Evolutionary conservation across 2,329 filamentous ascomycete species (phyloP).

Genomic region (Aspergillus sp.): DNA sequence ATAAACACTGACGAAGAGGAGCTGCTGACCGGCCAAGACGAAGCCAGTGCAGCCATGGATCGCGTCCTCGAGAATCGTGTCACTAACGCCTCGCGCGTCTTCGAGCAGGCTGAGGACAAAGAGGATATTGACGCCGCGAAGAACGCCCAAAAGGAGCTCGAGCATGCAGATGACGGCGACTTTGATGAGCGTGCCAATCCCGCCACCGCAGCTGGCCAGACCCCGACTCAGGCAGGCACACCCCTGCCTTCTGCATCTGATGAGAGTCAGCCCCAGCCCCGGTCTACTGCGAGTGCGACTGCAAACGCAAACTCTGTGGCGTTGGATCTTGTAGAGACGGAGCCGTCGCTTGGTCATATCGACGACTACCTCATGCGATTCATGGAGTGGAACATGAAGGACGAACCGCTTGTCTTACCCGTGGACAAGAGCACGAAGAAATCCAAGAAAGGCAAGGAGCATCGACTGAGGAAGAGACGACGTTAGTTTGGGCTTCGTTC

Average conservation of each 20-base stretch:
- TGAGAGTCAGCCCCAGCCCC: slow-evolving; percentile 5
- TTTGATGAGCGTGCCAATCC: slow-evolving; percentile 67
- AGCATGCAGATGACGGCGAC: slow-evolving; percentile 81
- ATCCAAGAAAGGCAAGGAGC: slow-evolving; percentile 53
- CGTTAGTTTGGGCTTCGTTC: slow-evolving; percentile 27
- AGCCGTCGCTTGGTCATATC: slow-evolving; percentile 61
- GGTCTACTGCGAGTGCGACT: slow-evolving; percentile 25
- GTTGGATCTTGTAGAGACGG: slow-evolving; percentile 38
- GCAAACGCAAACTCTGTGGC: slow-evolving; percentile 16
- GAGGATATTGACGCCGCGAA: slow-evolving; percentile 90
- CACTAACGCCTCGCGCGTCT: slow-evolving; percentile 68
- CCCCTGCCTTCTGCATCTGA: slow-evolving; percentile 26
- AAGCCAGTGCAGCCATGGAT: slow-evolving; percentile 82
- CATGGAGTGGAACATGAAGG: slow-evolving; percentile 64
- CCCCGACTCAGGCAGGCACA: slow-evolving; percentile 35
- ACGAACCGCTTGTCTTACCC: slow-evolving; percentile 54
- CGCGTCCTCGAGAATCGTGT: slow-evolving; percentile 75
- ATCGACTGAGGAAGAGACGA: slow-evolving; percentile 46
- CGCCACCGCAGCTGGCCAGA: slow-evolving; percentile 39
- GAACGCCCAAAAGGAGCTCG: slow-evolving; percentile 84
- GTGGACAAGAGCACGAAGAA: slow-evolving; percentile 55
- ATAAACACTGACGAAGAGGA: slow-evolving; percentile 57
- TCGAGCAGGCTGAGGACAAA: slow-evolving; percentile 88
- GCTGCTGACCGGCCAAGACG: slow-evolving; percentile 65
- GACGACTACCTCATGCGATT: slow-evolving; percentile 76